phyloP scores from a whole-genome alignment of 2,329 filamentous ascomycete species.

The Exophiala lecanii-corni region DNA sequence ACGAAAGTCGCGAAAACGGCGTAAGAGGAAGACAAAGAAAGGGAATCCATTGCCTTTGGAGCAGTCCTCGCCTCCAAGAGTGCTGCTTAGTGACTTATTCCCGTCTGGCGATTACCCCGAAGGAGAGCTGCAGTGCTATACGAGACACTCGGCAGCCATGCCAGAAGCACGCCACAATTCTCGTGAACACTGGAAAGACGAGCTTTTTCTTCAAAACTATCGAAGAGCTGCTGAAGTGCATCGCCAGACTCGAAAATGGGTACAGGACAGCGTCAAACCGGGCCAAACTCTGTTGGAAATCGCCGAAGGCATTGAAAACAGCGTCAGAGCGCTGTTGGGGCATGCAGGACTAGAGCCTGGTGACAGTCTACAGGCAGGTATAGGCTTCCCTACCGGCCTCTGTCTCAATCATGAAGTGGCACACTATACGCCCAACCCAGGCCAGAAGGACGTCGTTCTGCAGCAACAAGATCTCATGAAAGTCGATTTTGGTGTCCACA shows the following conservation, averaged over 20 bases:
- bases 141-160: conserved; percentile 42
- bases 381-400: conserved; percentile 55
- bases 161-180: conserved; percentile 44
- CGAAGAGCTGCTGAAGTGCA: conserved; percentile 55
- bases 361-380: conserved; percentile 46
- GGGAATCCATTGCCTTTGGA: conserved; percentile 20
- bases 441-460: conserved; percentile 64
- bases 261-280: conserved; percentile 47
- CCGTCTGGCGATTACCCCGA: conserved; percentile 40
- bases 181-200: conserved; percentile 40
- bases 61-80: conserved; percentile 46
- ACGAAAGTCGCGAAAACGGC: conserved; percentile 38
- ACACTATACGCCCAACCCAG: conserved; percentile 55
- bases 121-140: conserved; percentile 46
- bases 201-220: conserved; percentile 50
- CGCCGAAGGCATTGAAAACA: conserved; percentile 52
- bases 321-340: conserved; percentile 47
- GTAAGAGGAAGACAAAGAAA: conserved; percentile 44
- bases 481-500: conserved; percentile 76
- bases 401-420: conserved; percentile 52
- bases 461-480: conserved; percentile 73
- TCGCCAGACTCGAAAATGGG: conserved; percentile 50
- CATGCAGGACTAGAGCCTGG: conserved; percentile 51
- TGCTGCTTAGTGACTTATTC: conserved; percentile 45
- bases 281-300: conserved; percentile 47